phyloP scores from a whole-genome alignment of 768 basidiomycete genomes.

The Xanthoconium purpureum region DNA sequence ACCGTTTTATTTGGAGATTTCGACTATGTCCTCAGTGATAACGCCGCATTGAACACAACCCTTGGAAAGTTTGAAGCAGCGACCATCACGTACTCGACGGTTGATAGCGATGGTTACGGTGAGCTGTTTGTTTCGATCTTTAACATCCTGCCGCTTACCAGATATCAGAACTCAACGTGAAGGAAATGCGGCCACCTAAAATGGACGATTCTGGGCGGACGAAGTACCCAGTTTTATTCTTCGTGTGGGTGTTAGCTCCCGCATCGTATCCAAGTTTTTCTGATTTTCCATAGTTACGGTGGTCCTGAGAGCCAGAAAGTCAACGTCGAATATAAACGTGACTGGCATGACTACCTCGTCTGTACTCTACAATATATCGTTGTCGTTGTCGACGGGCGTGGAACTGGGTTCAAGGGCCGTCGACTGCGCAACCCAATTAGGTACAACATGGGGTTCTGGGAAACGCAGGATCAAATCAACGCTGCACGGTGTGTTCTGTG shows the following conservation, averaged over 20 bases:
- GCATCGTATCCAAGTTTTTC: background rate
- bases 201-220: constrained; percentile 95
- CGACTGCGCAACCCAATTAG: constrained; percentile 84
- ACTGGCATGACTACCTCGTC: constrained; percentile 88
- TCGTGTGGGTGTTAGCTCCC: constrained; percentile 49
- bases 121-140: constrained; percentile 16
- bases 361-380: constrained; percentile 80
- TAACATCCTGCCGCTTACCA: constrained; percentile 17
- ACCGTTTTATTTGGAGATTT: constrained; percentile 42
- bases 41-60: constrained; percentile 60
- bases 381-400: constrained; percentile 88
- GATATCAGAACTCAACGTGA: constrained; percentile 75
- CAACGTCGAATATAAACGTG: constrained; percentile 58
- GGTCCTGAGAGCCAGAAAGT: constrained; percentile 87
- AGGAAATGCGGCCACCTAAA: constrained; percentile 85
- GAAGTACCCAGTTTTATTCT: constrained; percentile 92
- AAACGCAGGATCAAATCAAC: constrained; percentile 85
- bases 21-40: constrained; percentile 66
- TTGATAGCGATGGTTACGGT: constrained; percentile 83
- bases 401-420: constrained; percentile 90
- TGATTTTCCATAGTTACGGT: constrained; percentile 61
- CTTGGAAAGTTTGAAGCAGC: constrained; percentile 70
- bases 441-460: constrained; percentile 83
- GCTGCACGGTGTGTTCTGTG: constrained; percentile 65
- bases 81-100: constrained; percentile 63